Base-by-base conservation (phyloP, 768 basidiomycete species). In the Russula olivacea region DNA sequence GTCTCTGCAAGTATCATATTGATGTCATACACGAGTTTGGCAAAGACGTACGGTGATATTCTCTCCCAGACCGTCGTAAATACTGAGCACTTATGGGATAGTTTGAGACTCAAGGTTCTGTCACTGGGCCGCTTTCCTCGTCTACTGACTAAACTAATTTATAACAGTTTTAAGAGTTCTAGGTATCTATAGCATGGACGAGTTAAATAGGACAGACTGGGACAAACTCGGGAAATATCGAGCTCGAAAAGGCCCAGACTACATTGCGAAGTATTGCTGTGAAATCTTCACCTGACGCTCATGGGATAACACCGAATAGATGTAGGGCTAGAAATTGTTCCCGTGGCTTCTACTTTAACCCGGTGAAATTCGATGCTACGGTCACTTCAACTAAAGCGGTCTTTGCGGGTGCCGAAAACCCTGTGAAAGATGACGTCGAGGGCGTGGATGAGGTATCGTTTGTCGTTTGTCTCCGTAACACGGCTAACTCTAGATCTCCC, bases 11-110 rank as follows among this genome's bases (percentile, higher is more conserved):
- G 66, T 67, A 67, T 40, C 52, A 66, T 45, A 28, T 67, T 21
- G 66, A 67, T 34, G 52, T 61, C 11, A 48, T 59, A 17, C 28
- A 49, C 10, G 66, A 67, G 50, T 57, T 52, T 30, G 61, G 60
- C 17, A 63, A 36, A 52, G 55, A 65, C 14, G 64, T 65, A 41
- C 15, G 64, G 14, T 36, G 25, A 52, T 47, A 36, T 60, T 15
- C 25, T 50, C 40, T 19, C 12, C 10, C 4, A 17, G 19, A 7
- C 15, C 12, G 14, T 50, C 9, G 3, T 32, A 30, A 43, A 1
- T 55, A 30, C 48, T 64, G 15, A 64, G 4, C n/a, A 21, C 23
- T 23, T 25, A 25, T 34, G 53, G 19, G 23, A 51, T 36, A 64
- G 63, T 21, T 55, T 19, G 58, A 55, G 50, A 59, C 23, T 6